Evolutionary conservation across 2,329 filamentous ascomycete genomes (phyloP).

Genomic region (Alternaria viburni): DNA sequence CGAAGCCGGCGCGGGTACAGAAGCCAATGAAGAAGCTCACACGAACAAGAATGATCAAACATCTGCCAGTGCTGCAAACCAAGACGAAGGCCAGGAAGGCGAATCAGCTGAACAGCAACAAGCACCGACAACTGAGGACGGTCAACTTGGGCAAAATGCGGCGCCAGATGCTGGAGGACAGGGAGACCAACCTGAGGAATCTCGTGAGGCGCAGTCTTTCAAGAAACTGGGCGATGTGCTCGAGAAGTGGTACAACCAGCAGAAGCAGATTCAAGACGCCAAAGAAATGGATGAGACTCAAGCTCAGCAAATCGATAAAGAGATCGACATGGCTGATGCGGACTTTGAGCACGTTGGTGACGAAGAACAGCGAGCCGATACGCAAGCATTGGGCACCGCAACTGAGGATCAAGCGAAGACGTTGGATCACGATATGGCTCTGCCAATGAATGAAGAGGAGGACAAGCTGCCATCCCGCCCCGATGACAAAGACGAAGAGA

Average conservation of each 20-base stretch:
- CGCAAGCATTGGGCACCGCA: slow-evolving; percentile 88
- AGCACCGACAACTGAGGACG: slow-evolving; percentile 68
- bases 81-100: slow-evolving; percentile 70
- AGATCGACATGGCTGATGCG: slow-evolving; percentile 75
- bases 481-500: slow-evolving; percentile 39
- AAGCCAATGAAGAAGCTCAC: slow-evolving; percentile 62
- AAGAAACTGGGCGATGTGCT: slow-evolving; percentile 93
- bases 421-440: slow-evolving; percentile 86
- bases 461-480: slow-evolving; percentile 43
- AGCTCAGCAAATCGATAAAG: slow-evolving; percentile 55
- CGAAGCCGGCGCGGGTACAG: slow-evolving; percentile 70
- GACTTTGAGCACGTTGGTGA: slow-evolving; percentile 94
- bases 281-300: slow-evolving; percentile 59
- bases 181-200: slow-evolving; percentile 50
- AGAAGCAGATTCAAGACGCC: slow-evolving; percentile 72
- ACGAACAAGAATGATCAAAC: slow-evolving; percentile 66
- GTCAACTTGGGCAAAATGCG: slow-evolving; percentile 51
- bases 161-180: slow-evolving; percentile 45
- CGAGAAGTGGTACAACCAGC: slow-evolving; percentile 89
- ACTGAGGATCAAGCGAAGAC: slow-evolving; percentile 85
- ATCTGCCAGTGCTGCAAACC: slow-evolving; percentile 63
- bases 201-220: slow-evolving; percentile 71
- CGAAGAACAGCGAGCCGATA: slow-evolving; percentile 80
- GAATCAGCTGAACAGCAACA: slow-evolving; percentile 70
- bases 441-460: slow-evolving; percentile 68